A percentile compares a stretch with the other conserved stretches of the same genome.
Evolutionary conservation across 208 protist species (phyloP).

Genomic region (Leishmania amazonensis): DNA sequence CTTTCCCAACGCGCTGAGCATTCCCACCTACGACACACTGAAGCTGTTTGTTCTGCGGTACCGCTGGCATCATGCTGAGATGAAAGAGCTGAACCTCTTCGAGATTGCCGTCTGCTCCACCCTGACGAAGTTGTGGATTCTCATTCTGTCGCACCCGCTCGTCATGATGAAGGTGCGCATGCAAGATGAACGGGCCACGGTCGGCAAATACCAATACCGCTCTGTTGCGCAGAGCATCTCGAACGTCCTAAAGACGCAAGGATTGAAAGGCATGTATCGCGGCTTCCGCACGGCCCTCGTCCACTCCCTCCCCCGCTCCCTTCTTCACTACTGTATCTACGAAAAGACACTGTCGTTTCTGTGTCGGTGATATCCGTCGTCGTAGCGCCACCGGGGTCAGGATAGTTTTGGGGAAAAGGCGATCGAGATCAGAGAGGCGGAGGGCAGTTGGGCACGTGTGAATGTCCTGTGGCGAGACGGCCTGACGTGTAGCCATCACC

Average conservation of each 20-base stretch:
- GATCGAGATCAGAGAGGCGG: not conserved
- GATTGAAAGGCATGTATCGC: constrained; percentile 65
- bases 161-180: constrained; percentile 75
- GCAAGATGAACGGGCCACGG: constrained; percentile 74
- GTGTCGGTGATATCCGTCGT: constrained; percentile 13
- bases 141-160: constrained; percentile 78
- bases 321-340: constrained; percentile 80
- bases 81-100: constrained; percentile 48
- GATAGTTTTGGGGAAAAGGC: not conserved
- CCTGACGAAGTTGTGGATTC: constrained; percentile 62
- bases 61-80: constrained; percentile 26
- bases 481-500: too few species aligned
- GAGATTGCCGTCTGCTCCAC: constrained; percentile 82
- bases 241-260: constrained; percentile 66
- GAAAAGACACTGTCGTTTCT: constrained; percentile 67
- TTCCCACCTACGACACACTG: constrained; percentile 85
- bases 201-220: constrained; percentile 66
- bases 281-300: constrained; percentile 67
- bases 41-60: constrained; percentile 60
- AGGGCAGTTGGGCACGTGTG: not conserved
- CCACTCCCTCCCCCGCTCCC: constrained; percentile 75
- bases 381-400: not conserved
- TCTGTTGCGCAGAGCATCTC: constrained; percentile 46
- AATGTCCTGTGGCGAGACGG: not conserved
- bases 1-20: constrained; percentile 71